Percentiles rank a stretch among this genome's conserved stretches.
Evolutionary conservation across 345 rosid species (phyloP).

Genomic region (Eucalyptus cladocalyx): DNA sequence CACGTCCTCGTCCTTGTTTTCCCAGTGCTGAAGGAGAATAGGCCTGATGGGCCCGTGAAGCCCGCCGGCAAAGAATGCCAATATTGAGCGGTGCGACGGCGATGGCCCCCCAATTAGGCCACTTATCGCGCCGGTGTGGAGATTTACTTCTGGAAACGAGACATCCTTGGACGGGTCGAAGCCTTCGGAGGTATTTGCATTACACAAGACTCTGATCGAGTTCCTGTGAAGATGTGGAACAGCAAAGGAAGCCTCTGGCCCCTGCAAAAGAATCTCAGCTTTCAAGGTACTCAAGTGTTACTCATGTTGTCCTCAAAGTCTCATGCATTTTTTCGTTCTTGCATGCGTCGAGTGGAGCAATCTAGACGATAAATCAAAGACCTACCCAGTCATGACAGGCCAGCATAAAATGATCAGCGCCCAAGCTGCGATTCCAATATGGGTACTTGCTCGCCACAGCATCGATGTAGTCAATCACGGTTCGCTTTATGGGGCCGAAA

Average conservation of each 20-base stretch:
- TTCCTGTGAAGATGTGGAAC: constrained; percentile 38
- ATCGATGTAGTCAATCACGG: constrained; percentile 52
- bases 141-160: constrained; percentile 80
- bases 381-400: constrained; percentile 92
- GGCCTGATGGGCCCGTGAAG: constrained; percentile 94
- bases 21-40: constrained; percentile 78
- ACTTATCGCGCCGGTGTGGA: constrained; percentile 32
- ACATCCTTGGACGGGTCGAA: constrained; percentile 73
- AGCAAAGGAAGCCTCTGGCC: constrained; percentile 56
- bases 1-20: constrained; percentile 56
- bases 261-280: constrained; percentile 10
- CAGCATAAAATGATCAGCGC: constrained; percentile 82
- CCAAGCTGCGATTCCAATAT: constrained; percentile 75
- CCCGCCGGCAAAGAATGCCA: constrained; percentile 93
- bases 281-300: background rate
- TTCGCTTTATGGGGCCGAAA: constrained; percentile 51
- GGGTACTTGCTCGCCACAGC: constrained; percentile 46
- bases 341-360: background rate
- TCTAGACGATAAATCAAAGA: background rate
- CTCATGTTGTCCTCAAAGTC: background rate
- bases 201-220: constrained; percentile 75
- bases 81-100: constrained; percentile 55
- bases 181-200: constrained; percentile 82
- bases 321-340: background rate
- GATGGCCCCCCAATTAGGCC: constrained; percentile 76